Evolutionary conservation across 257 asterid species (phyloP), one percentile per base, ranked within the genome.

Genomic region (Solanum etuberosum): DNA sequence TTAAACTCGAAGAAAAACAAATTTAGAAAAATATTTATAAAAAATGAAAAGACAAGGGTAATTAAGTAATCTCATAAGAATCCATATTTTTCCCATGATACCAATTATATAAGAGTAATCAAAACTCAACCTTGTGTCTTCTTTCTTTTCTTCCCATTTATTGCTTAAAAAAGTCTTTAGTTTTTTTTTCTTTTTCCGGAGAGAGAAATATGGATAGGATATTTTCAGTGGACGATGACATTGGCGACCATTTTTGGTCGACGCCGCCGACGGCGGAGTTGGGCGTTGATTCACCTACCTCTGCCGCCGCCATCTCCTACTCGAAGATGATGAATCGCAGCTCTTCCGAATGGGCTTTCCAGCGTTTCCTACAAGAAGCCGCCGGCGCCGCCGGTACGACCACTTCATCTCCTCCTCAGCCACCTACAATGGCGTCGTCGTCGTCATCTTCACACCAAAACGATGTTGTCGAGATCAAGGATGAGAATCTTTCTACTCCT

Each of bases 341-440:
- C 94, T 86, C 94, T 2, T 95, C 99, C 34, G 99, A 96, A 77
- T 96, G 97, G 95, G 98, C 99, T 40, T 92, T 96, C 90, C 97
- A 96, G 88, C 95, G 94, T 13, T 96, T 94, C 89, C 93, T 96
- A n/a, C 96, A 91, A 89, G 96, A 93, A 89, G 94, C 96, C 85
- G 86, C 93, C 42, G 63, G 63, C 63, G 92, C 91, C 20, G 87
- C 93, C 57, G 91, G 90, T 92, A 90, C 85, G 21, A 80, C 71
- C 87, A 46, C 27, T 84, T 38, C 90, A 42, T 68, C 91, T 48
- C 83, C 78, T 3, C 85, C 88, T 34, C 85, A 57, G 5, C 84
- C 86, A 9, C 86, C 85, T 38, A 71, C 87, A 23, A 40, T 85
- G 2, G 71, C 93, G 48, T 84, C 93, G 23, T 77, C 92, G 0